Conservation (phyloP, 2,329 filamentous ascomycete species). For the Dendrostoma leiphaemia region DNA sequence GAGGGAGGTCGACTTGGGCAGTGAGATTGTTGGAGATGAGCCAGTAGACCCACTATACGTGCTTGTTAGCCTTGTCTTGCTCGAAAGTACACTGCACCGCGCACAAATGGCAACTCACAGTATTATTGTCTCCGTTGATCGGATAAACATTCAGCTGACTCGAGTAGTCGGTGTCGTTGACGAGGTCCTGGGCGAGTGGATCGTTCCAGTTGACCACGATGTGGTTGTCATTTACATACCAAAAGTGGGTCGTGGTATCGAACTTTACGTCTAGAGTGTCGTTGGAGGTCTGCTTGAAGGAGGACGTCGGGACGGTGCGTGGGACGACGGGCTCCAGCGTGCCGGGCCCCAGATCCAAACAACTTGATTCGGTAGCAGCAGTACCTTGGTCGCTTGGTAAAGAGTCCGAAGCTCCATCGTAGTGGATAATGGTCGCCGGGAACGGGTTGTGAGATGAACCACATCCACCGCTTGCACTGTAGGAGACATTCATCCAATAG, state of each 20-base stretch:
- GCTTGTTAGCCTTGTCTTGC: neutral
- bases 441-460: conserved; percentile 29
- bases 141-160: conserved; percentile 27
- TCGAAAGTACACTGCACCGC: too few relatives aligned
- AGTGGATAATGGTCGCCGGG: conserved; percentile 39
- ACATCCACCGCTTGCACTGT: conserved; percentile 27
- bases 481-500: conserved; percentile 40
- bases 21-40: conserved; percentile 29
- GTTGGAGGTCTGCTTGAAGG: conserved; percentile 26
- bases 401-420: conserved; percentile 30
- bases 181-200: conserved; percentile 36
- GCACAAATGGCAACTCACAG: too few relatives aligned
- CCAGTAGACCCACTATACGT: conserved; percentile 27
- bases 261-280: conserved; percentile 25
- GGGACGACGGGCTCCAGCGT: conserved; percentile 33
- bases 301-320: conserved; percentile 24
- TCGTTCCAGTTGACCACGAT: conserved; percentile 40
- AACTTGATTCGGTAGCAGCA: conserved; percentile 14
- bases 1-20: conserved; percentile 25
- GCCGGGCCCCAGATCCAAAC: conserved; percentile 35
- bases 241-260: conserved; percentile 25
- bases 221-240: too few relatives aligned
- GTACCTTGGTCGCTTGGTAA: conserved; percentile 31
- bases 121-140: conserved; percentile 12
- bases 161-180: conserved; percentile 25